Conservation (phyloP, 495 filamentous ascomycete genomes). For the Niebla homalea region DNA sequence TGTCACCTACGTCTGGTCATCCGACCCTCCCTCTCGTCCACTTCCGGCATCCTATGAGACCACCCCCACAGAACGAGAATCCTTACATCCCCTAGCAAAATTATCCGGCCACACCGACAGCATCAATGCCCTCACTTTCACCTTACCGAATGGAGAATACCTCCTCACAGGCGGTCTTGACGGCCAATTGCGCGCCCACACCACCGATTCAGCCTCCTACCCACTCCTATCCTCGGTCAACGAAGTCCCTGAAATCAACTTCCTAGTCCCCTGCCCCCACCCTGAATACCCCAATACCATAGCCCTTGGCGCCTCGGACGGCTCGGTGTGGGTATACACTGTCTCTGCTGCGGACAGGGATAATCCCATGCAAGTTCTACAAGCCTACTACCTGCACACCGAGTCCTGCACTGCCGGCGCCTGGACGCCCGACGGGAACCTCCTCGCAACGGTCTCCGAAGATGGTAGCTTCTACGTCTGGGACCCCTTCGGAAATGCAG, state of each 20-base stretch:
- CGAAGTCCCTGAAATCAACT: slow-evolving; percentile 93
- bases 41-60: slow-evolving; percentile 63
- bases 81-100: slow-evolving; percentile 48
- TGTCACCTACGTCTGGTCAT: slow-evolving; percentile 69
- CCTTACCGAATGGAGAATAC: slow-evolving; percentile 68
- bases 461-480: slow-evolving; percentile 83
- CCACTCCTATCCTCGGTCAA: slow-evolving; percentile 52
- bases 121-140: slow-evolving; percentile 75
- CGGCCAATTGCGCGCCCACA: slow-evolving; percentile 50
- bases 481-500: slow-evolving; percentile 78
- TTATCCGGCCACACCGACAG: slow-evolving; percentile 83
- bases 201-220: slow-evolving; percentile 21
- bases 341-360: slow-evolving; percentile 42
- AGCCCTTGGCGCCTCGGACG: slow-evolving; percentile 84
- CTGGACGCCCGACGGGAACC: slow-evolving; percentile 78
- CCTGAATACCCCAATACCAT: slow-evolving; percentile 61
- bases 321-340: slow-evolving; percentile 86
- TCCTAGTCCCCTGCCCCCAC: slow-evolving; percentile 65
- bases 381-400: slow-evolving; percentile 85
- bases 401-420: slow-evolving; percentile 75
- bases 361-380: slow-evolving; percentile 62
- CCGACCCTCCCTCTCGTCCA: slow-evolving; percentile 47
- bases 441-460: slow-evolving; percentile 82
- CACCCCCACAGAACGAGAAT: slow-evolving; percentile 43
- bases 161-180: slow-evolving; percentile 79